Evolutionary conservation across 73 alveolate species (phyloP), one percentile per base, ranked within the genome.

Genomic region (Paramecium sonneborni): DNA sequence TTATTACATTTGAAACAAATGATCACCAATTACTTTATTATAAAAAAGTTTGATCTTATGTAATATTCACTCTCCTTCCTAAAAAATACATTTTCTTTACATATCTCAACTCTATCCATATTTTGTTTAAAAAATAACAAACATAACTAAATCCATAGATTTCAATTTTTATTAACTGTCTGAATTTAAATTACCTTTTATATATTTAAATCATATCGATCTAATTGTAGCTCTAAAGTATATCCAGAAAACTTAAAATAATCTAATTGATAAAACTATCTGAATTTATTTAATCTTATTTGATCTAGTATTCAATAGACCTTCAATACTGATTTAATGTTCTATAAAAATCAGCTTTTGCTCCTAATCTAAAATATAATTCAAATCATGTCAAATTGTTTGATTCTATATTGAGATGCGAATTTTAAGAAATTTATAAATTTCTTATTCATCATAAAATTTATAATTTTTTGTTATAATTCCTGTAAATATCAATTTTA

Each of bases 401-500:
- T 26, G 84, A 26, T 62, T 30, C 3, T 43, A 32, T 62, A 62
- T 52, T 52, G 68, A 30, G 68, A 52, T 52, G 0, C 30, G 68
- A 52, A 52, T 62, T 62, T 62, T 43, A 32, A 62, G 20, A 23
- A 62, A 62, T 32, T 62, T 62, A 26, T 23, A 62, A 26, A 62
- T 30, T 62, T 62, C 84, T 26, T 62, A 62, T 30, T 62, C 84
- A 62, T 62, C 44, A 62, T 26, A 62, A 62, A 62, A 62, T 62
- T 52, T 52, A 52, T 52, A 52, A n/a, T 52, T n/a, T 30, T 52
- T n/a, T 52, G 68, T 52, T 21, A 52, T 3, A 52, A 52, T 52
- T 18, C 18, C 18, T 52, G 1, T 3, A 18, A 18, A 52, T 52
- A 18, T n/a, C 8, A 52, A 1, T 18, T 20, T n/a, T 52, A n/a